phyloP scores from a whole-genome alignment of 106 monocot genomes.

The Ottelia alismoides region DNA sequence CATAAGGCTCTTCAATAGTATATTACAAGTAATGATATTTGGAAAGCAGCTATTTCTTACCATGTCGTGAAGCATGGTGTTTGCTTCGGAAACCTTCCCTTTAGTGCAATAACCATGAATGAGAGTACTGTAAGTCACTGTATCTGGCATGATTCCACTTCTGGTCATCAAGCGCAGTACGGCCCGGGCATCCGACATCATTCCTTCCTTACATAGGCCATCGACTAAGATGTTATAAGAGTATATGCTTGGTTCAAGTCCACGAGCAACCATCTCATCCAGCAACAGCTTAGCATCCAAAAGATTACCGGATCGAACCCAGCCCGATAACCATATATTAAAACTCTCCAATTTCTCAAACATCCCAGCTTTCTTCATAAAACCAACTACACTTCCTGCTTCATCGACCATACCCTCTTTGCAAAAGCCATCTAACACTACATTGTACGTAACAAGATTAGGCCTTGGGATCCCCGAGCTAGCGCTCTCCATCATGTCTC shows the following conservation, averaged over 20 bases:
- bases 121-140: conserved; percentile 63
- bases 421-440: conserved; percentile 70
- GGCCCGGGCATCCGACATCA: conserved; percentile 49
- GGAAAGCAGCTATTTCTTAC: conserved; percentile 43
- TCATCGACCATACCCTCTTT: conserved; percentile 49
- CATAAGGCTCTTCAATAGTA: conserved; percentile 77
- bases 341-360: conserved; percentile 45
- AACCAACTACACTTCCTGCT: conserved; percentile 36
- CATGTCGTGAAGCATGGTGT: conserved; percentile 68
- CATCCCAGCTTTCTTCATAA: conserved; percentile 53
- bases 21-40: conserved; percentile 70
- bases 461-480: conserved; percentile 47
- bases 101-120: conserved; percentile 67
- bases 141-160: conserved; percentile 46
- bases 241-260: conserved; percentile 37
- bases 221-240: conserved; percentile 77
- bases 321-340: conserved; percentile 74
- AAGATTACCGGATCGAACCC: conserved; percentile 45
- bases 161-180: conserved; percentile 55
- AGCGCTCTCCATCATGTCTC: conserved; percentile 57
- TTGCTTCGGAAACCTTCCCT: conserved; percentile 50
- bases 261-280: conserved; percentile 47
- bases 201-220: conserved; percentile 73
- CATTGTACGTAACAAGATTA: conserved; percentile 51
- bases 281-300: conserved; percentile 44